These are phyloP conservation scores for Panicum virgatum DNA, from an alignment of 202 grass and related monocot species.

Conservation along the genomic window DNA sequence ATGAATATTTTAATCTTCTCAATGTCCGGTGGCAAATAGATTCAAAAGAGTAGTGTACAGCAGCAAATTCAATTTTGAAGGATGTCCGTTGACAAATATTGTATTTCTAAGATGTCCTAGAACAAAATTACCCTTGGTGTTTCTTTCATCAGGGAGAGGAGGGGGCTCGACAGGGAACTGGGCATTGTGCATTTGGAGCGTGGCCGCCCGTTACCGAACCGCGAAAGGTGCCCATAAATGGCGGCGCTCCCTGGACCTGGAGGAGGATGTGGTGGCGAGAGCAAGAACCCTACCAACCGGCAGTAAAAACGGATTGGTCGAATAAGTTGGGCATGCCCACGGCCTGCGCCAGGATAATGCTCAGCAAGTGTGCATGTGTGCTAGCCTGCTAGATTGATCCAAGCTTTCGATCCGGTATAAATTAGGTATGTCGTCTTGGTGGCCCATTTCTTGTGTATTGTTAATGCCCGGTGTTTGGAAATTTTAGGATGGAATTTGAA, in stretches of 20 bases:
- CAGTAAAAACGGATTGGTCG: background rate
- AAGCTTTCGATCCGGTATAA: conserved; percentile 42
- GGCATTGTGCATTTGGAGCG: conserved; percentile 19
- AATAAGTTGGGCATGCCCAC: too few relatives aligned
- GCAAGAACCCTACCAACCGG: conserved; percentile 35
- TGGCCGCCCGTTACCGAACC: too few relatives aligned
- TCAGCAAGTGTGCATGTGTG: background rate
- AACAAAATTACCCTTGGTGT: too few relatives aligned
- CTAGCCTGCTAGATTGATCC: conserved; percentile 28
- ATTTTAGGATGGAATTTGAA: background rate
- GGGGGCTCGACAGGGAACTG: too few relatives aligned
- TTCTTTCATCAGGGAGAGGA: background rate
- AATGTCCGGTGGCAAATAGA: too few relatives aligned
- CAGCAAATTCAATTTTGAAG: too few relatives aligned
- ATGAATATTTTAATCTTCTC: too few relatives aligned
- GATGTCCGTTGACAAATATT: too few relatives aligned
- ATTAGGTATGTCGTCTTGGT: conserved; percentile 4
- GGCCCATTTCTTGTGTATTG: background rate
- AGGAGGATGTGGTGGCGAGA: background rate
- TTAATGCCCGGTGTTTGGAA: background rate
- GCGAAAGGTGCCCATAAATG: conserved; percentile 41
- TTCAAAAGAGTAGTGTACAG: too few relatives aligned
- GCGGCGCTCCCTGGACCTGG: background rate
- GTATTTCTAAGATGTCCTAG: too few relatives aligned
- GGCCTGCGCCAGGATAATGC: too few relatives aligned